Evolutionary conservation across 495 filamentous ascomycete species (phyloP).

Genomic region (Penicillium riverlandense): DNA sequence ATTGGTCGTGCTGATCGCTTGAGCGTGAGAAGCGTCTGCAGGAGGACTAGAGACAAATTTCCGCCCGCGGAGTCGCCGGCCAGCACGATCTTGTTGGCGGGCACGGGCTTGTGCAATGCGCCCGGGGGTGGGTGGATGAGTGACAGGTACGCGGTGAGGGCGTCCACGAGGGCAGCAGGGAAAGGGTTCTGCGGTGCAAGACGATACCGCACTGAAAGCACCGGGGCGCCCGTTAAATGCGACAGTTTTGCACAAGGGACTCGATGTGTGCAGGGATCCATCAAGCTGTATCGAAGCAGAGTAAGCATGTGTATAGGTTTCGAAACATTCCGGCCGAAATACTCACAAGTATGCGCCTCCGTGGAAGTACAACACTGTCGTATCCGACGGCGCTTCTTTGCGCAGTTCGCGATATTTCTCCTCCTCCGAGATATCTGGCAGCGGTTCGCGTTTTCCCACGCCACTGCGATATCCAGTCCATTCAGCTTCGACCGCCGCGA

Average conservation of each 20-base stretch:
- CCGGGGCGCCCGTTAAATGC: conserved; percentile 48
- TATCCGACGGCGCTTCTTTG: conserved; percentile 57
- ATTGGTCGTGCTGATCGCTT: conserved; percentile 46
- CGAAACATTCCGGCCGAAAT: neutral
- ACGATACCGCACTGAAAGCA: conserved; percentile 78
- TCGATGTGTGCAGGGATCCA: conserved; percentile 69
- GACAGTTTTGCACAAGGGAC: conserved; percentile 36
- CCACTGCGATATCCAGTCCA: conserved; percentile 72
- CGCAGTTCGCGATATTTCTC: conserved; percentile 68
- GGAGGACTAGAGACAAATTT: conserved; percentile 62
- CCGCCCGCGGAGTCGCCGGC: conserved; percentile 88
- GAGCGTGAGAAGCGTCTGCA: conserved; percentile 69
- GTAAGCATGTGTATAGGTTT: too few relatives aligned
- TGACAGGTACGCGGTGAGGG: conserved; percentile 72
- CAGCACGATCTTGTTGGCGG: conserved; percentile 64
- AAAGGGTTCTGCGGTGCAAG: conserved; percentile 81
- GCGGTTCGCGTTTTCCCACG: conserved; percentile 45
- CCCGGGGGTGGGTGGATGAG: conserved; percentile 73
- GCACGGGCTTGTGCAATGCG: conserved; percentile 63
- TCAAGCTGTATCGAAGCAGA: conserved; percentile 33
- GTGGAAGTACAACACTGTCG: conserved; percentile 79
- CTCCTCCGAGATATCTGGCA: conserved; percentile 56
- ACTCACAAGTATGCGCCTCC: conserved; percentile 73
- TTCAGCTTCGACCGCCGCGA: conserved; percentile 65
- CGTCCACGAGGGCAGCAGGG: conserved; percentile 76